Percentiles rank a stretch among this genome's conserved stretches.
These are phyloP conservation scores for Tephrocybe rancida DNA, from an alignment of 768 basidiomycete genomes.

Conservation along the genomic window DNA sequence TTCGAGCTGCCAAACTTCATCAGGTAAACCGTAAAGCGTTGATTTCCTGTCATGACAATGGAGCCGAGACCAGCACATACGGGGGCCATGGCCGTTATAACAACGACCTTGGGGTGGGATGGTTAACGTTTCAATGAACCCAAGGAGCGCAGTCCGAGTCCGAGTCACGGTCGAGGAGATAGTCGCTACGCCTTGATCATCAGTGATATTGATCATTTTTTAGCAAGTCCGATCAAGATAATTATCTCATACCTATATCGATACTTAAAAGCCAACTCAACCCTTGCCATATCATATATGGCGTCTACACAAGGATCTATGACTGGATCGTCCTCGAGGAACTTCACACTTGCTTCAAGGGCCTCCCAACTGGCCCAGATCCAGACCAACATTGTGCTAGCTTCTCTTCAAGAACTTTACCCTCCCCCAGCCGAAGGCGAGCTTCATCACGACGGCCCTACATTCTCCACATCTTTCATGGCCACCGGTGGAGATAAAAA, in stretches of 20 bases:
- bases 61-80: no score
- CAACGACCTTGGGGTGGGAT: no score
- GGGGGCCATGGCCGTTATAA: no score
- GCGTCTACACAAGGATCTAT: slow-evolving; percentile 9
- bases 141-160: no score
- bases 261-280: background rate
- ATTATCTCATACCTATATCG: no score
- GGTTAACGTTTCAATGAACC: no score
- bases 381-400: slow-evolving; percentile 83
- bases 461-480: slow-evolving; percentile 50
- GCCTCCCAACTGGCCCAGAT: slow-evolving; percentile 87
- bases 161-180: no score
- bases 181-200: background rate
- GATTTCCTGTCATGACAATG: background rate
- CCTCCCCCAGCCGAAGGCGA: slow-evolving; percentile 43
- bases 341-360: slow-evolving; percentile 81
- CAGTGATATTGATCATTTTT: background rate
- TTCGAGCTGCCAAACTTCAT: background rate
- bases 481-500: slow-evolving; percentile 87
- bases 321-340: slow-evolving; percentile 35
- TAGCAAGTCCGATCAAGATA: background rate
- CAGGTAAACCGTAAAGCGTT: background rate
- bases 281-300: slow-evolving; percentile 5
- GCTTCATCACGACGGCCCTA: slow-evolving; percentile 25
- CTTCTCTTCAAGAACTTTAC: slow-evolving; percentile 58